Evolutionary conservation across 2,329 filamentous ascomycete genomes (phyloP).

Genomic region (Beauveria sp.): DNA sequence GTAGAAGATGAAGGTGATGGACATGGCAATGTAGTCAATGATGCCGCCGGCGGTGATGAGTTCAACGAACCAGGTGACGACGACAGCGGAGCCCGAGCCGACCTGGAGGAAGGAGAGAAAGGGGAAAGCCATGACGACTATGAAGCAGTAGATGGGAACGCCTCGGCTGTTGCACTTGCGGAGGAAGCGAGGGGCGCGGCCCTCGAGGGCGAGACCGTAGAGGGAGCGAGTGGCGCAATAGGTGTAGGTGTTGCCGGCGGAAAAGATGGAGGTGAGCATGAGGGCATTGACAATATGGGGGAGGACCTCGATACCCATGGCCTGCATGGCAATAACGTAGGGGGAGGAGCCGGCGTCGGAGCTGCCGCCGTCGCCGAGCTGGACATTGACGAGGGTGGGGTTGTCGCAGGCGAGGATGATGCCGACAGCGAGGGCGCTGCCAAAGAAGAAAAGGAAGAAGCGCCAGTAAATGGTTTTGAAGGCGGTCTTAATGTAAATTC

Average conservation of each 20-base stretch:
- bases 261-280: conserved; percentile 35
- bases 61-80: conserved; percentile 46
- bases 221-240: conserved; percentile 44
- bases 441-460: conserved; percentile 62
- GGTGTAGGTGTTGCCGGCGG: conserved; percentile 43
- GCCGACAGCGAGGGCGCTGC: conserved; percentile 58
- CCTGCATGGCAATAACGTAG: conserved; percentile 55
- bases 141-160: conserved; percentile 53
- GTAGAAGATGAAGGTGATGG: conserved; percentile 37
- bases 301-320: conserved; percentile 43
- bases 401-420: conserved; percentile 62
- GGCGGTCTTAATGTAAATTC: conserved; percentile 56
- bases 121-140: conserved; percentile 44
- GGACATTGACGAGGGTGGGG: conserved; percentile 43
- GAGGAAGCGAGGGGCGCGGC: conserved; percentile 43
- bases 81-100: conserved; percentile 38
- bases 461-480: conserved; percentile 70
- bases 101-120: conserved; percentile 46
- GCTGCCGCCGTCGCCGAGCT: conserved; percentile 24
- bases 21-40: conserved; percentile 54
- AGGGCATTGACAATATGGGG: conserved; percentile 51
- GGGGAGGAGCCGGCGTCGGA: conserved; percentile 49
- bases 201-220: conserved; percentile 42
- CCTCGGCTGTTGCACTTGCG: conserved; percentile 52
- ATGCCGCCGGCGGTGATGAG: conserved; percentile 50